Evolutionary conservation across 805 yeast genomes (phyloP).

Genomic region (Lachancea nothofagi): DNA sequence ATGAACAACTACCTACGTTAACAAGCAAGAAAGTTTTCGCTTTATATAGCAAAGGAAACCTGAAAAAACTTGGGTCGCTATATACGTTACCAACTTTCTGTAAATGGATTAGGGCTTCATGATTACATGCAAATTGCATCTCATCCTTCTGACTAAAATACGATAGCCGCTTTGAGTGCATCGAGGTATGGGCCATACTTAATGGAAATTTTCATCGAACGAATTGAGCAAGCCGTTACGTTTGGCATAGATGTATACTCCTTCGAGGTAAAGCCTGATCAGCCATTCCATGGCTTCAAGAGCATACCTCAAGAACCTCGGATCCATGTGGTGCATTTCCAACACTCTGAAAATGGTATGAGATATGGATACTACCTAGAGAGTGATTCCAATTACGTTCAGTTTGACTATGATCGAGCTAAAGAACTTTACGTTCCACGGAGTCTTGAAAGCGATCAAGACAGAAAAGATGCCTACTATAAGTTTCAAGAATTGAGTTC

Average conservation of each 20-base stretch:
- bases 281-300: conserved; percentile 25
- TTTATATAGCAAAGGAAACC: too few species aligned
- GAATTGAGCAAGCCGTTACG: conserved; percentile 15
- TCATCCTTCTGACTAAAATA: too few species aligned
- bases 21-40: too few species aligned
- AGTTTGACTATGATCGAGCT: conserved; percentile 15
- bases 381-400: conserved; percentile 6
- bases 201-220: conserved; percentile 12
- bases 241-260: conserved; percentile 27
- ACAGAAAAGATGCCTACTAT: conserved; percentile 3
- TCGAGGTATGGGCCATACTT: background rate
- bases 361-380: conserved; percentile 33
- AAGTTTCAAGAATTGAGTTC: conserved; percentile 9
- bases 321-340: conserved; percentile 27
- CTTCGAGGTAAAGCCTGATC: conserved; percentile 19
- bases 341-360: conserved; percentile 13
- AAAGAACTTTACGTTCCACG: conserved; percentile 16
- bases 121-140: background rate
- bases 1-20: too few species aligned
- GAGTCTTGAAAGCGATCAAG: background rate
- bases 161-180: too few species aligned
- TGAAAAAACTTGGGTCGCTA: too few species aligned
- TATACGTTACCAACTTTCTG: too few species aligned
- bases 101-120: background rate
- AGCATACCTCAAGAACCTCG: conserved; percentile 19